phyloP scores from a whole-genome alignment of 345 rosid species.

The Lumnitzera racemosa region DNA sequence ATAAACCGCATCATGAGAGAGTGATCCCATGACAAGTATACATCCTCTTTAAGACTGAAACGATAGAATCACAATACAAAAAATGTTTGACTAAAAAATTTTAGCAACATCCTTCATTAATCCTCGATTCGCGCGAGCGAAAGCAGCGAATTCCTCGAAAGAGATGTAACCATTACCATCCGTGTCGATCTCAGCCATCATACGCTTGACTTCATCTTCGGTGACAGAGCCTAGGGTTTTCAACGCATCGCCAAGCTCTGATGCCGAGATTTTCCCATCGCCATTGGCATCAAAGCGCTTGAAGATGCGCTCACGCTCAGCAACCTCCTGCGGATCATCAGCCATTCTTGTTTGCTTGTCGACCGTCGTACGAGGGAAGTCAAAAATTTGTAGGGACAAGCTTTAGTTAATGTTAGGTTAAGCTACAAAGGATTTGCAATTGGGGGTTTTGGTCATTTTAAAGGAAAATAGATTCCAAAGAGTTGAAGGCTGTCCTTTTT shows the following conservation, averaged over 20 bases:
- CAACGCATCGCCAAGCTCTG: slow-evolving; percentile 73
- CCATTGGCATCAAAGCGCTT: slow-evolving; percentile 75
- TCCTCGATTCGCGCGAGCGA: slow-evolving; percentile 67
- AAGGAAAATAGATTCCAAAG: no score
- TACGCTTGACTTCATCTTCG: slow-evolving; percentile 46
- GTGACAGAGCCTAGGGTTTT: slow-evolving; percentile 63
- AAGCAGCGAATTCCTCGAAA: slow-evolving; percentile 49
- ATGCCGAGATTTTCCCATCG: slow-evolving; percentile 68
- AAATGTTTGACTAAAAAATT: slow-evolving; percentile 32
- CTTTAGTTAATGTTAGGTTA: no score
- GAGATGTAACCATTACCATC: slow-evolving; percentile 90
- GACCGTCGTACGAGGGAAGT: no score
- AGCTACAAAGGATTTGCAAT: no score
- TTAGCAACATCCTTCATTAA: slow-evolving; percentile 86
- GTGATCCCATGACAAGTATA: no score
- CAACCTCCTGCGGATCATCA: slow-evolving; percentile 18
- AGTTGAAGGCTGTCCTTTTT: no score
- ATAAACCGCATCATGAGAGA: no score
- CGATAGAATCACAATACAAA: no score
- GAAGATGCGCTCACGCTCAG: slow-evolving; percentile 60
- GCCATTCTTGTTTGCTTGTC: slow-evolving; percentile 29
- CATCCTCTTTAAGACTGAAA: no score
- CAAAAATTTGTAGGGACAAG: no score
- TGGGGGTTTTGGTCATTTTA: no score
- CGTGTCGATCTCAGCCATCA: slow-evolving; percentile 92